Percentiles rank a stretch among this genome's conserved stretches.
phyloP scores from a whole-genome alignment of 1,284 basidiomycete species.

The Trichosporon inkin region DNA sequence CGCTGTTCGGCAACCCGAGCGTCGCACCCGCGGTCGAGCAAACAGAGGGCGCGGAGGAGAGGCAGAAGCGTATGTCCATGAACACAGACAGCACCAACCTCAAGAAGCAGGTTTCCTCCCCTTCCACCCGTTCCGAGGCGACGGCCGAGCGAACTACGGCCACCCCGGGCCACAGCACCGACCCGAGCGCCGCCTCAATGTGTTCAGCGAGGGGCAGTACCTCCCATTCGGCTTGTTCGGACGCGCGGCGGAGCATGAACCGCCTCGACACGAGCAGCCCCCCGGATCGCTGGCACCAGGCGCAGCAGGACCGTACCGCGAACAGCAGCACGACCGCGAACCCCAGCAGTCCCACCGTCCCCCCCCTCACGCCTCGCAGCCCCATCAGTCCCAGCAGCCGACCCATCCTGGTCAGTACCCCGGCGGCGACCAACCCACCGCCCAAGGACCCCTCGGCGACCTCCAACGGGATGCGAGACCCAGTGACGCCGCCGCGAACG shows the following conservation, averaged over 20 bases:
- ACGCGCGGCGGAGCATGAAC: not conserved
- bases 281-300: not conserved
- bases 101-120: slow-evolving; percentile 4
- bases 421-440: not conserved
- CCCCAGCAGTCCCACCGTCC: not conserved
- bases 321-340: no score
- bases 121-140: not conserved
- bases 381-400: not conserved
- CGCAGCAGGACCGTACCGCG: not conserved
- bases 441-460: not conserved
- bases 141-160: not conserved
- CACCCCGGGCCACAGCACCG: not conserved
- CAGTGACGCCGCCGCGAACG: not conserved
- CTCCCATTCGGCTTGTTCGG: slow-evolving; percentile 2
- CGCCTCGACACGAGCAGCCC: not conserved
- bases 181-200: slow-evolving; percentile 2
- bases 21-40: not conserved
- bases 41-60: not conserved
- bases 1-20: not conserved
- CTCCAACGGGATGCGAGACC: not conserved
- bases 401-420: not conserved
- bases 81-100: slow-evolving; percentile 1
- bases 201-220: slow-evolving; percentile 4
- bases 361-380: not conserved
- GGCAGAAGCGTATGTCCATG: slow-evolving; percentile 1